Evolutionary conservation across 768 basidiomycete genomes (phyloP).

Genomic region (Lactarius tabidus): DNA sequence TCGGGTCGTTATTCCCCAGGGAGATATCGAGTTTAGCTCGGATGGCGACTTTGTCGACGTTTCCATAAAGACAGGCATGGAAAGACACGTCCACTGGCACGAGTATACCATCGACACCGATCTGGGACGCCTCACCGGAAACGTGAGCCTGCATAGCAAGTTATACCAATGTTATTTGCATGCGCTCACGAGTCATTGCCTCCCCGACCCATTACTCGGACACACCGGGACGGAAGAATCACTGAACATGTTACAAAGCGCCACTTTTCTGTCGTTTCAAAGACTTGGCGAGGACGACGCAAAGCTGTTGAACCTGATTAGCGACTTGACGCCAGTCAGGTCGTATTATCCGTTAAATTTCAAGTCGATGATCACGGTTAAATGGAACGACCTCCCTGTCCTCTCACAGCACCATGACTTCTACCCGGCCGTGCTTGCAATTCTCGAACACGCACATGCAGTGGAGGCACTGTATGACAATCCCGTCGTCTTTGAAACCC

Average conservation of each 20-base stretch:
- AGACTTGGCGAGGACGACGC: constrained; percentile 21
- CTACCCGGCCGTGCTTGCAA: background rate
- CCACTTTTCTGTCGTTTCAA: constrained; percentile 39
- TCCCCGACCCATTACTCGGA: constrained; percentile 42
- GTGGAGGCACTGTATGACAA: background rate
- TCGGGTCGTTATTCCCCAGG: background rate
- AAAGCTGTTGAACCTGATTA: background rate
- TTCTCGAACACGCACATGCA: background rate
- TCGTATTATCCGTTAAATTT: background rate
- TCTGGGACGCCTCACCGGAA: constrained; percentile 32
- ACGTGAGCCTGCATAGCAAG: constrained; percentile 29
- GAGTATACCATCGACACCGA: constrained; percentile 32
- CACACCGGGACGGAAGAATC: constrained; percentile 45
- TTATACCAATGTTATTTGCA: constrained; percentile 43
- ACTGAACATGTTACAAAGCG: constrained; percentile 37
- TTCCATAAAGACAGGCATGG: background rate
- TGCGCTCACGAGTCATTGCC: constrained; percentile 39
- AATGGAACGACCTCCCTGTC: background rate
- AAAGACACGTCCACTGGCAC: constrained; percentile 24
- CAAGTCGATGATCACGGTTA: background rate
- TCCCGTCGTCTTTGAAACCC: background rate
- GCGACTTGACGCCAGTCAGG: background rate
- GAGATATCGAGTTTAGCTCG: background rate
- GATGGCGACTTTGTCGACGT: background rate
- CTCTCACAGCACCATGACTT: constrained; percentile 1